Evolutionary conservation across 805 yeast genomes (phyloP).

Genomic region (Komagataella kurtzmanii): DNA sequence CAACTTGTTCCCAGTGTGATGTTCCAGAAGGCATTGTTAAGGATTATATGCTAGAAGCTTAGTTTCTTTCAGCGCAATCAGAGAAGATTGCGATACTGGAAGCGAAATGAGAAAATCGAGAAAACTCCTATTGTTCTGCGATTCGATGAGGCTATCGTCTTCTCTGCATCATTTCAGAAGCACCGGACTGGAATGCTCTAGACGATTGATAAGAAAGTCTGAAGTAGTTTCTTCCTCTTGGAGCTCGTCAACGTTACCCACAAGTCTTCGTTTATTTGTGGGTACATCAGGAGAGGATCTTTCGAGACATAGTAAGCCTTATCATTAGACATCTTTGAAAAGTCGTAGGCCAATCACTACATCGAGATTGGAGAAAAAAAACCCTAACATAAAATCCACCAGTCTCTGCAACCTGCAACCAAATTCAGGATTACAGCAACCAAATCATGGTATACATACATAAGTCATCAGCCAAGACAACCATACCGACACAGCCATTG

Average conservation of each 20-base stretch:
- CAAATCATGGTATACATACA: conserved; percentile 1
- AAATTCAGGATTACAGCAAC: neutral
- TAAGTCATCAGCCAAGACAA: neutral
- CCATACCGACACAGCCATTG: conserved; percentile 37
- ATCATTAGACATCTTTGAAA: neutral
- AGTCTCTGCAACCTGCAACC: neutral
- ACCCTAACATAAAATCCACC: neutral
- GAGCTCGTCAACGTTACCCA: neutral
- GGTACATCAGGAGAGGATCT: neutral
- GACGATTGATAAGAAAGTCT: neutral
- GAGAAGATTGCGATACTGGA: neutral
- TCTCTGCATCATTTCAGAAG: too few species aligned
- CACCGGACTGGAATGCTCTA: neutral
- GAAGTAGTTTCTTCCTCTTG: neutral
- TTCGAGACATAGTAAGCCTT: neutral
- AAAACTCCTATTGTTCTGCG: neutral
- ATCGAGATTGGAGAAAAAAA: neutral
- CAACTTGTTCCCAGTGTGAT: conserved; percentile 41
- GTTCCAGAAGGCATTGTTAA: conserved; percentile 11
- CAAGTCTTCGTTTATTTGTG: neutral
- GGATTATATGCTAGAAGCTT: neutral
- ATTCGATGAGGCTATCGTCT: neutral
- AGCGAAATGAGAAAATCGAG: neutral
- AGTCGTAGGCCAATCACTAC: neutral
- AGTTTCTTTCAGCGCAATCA: neutral